A percentile compares a stretch with the other conserved stretches of the same genome.
phyloP scores from a whole-genome alignment of 805 yeast species.

The Wickerhamiella kurtzmanii region DNA sequence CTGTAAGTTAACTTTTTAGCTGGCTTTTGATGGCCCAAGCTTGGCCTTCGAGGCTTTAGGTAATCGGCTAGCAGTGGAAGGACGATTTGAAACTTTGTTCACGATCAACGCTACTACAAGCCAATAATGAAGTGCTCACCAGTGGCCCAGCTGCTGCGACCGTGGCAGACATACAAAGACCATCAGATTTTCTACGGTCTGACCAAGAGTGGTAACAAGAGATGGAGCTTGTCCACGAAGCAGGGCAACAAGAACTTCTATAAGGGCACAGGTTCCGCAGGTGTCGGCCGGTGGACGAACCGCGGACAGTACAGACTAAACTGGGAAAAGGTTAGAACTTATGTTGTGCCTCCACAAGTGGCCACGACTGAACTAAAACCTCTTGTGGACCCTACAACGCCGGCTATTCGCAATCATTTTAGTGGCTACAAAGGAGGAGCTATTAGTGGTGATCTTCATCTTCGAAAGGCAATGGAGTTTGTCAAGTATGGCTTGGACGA shows the following conservation, averaged over 20 bases:
- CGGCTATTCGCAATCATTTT: conserved; percentile 53
- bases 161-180: conserved; percentile 78
- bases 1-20: no score
- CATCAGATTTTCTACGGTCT: conserved; percentile 75
- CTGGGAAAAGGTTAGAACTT: conserved; percentile 81
- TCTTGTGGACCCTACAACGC: conserved; percentile 60
- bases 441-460: conserved; percentile 57
- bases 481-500: conserved; percentile 48
- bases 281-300: conserved; percentile 69
- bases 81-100: neutral
- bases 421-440: conserved; percentile 54
- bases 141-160: conserved; percentile 47
- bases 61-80: neutral
- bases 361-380: conserved; percentile 42
- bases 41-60: no score
- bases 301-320: conserved; percentile 64
- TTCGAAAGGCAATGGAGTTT: conserved; percentile 60
- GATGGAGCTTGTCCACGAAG: conserved; percentile 71
- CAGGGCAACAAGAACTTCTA: conserved; percentile 89
- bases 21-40: no score
- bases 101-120: no score
- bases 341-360: conserved; percentile 56
- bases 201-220: conserved; percentile 66
- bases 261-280: conserved; percentile 93
- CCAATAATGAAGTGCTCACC: conserved; percentile 27